Percentiles rank a stretch among this genome's conserved stretches.
These are phyloP conservation scores for Lachancea cidri DNA, from an alignment of 805 yeast species.

Conservation along the genomic window DNA sequence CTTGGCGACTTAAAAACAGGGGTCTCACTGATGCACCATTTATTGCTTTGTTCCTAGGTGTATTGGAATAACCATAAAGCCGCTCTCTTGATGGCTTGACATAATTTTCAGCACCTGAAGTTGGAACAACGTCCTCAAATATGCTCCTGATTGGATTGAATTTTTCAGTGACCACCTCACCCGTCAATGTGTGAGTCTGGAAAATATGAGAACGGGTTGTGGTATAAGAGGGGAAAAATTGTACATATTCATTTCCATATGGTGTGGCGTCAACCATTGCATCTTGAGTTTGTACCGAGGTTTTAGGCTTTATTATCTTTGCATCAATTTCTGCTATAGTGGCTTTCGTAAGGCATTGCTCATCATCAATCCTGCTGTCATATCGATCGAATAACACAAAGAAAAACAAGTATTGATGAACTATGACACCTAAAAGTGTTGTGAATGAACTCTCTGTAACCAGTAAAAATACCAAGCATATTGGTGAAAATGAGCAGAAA, in stretches of 20 bases:
- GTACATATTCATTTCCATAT: conserved; percentile 18
- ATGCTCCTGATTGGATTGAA: conserved; percentile 29
- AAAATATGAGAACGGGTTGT: conserved; percentile 37
- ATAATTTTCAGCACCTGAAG: conserved; percentile 5
- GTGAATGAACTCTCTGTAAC: conserved; percentile 35
- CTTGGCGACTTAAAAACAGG: conserved; percentile 8
- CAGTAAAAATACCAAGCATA: conserved; percentile 42
- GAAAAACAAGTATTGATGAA: conserved; percentile 37
- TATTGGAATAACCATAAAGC: neutral
- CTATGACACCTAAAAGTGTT: conserved; percentile 33
- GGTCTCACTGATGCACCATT: conserved; percentile 9
- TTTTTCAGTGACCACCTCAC: conserved; percentile 29
- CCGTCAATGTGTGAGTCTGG: conserved; percentile 43
- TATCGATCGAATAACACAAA: conserved; percentile 41
- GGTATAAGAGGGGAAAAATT: conserved; percentile 31
- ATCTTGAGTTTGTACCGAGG: conserved; percentile 49
- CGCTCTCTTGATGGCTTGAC: neutral
- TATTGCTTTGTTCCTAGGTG: conserved; percentile 4
- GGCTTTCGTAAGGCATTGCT: conserved; percentile 54
- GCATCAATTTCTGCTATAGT: conserved; percentile 56
- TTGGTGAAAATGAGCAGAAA: conserved; percentile 55
- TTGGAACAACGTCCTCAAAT: conserved; percentile 18
- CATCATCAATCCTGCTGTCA: conserved; percentile 48
- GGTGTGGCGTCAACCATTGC: conserved; percentile 58
- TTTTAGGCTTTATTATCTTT: conserved; percentile 57